Conservation (phyloP, 768 basidiomycete genomes). For the Pulveroboletus sp. region DNA sequence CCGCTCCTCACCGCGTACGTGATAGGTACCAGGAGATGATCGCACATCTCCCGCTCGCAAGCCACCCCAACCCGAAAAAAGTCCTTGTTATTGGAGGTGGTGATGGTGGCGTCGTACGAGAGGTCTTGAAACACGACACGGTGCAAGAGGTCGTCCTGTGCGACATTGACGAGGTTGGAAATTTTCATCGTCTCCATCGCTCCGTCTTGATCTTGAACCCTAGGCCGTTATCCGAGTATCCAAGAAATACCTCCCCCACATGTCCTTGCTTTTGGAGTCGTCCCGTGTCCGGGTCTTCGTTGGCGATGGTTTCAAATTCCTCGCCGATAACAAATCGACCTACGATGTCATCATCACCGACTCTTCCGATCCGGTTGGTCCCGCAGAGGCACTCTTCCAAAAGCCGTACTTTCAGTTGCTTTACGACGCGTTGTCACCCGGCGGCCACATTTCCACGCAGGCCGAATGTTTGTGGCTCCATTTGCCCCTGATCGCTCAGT, state of each 20-base stretch:
- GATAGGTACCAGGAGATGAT: constrained; percentile 98
- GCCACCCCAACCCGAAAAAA: constrained; percentile 93
- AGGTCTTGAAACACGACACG: constrained; percentile 89
- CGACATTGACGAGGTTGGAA: constrained; percentile 89
- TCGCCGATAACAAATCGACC: constrained; percentile 77
- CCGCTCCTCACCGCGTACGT: not conserved
- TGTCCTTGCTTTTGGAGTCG: constrained; percentile 79
- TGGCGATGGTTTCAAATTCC: constrained; percentile 97
- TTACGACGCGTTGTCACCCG: constrained; percentile 83
- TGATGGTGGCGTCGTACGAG: constrained; percentile 96
- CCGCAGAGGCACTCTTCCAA: constrained; percentile 91
- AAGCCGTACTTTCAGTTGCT: constrained; percentile 96
- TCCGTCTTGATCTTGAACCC: not conserved
- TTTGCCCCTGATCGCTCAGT: constrained; percentile 76
- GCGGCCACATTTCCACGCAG: constrained; percentile 93
- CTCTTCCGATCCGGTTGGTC: constrained; percentile 96
- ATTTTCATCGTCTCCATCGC: not conserved
- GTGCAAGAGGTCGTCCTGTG: constrained; percentile 93
- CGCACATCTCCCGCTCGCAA: constrained; percentile 91
- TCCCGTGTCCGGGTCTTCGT: constrained; percentile 82
- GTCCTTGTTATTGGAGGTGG: constrained; percentile 98
- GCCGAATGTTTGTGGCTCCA: constrained; percentile 96
- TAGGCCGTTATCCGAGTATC: constrained; percentile 95
- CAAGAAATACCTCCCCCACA: constrained; percentile 90
- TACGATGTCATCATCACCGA: constrained; percentile 99